These are phyloP conservation scores for Suhomyces prunicola DNA, from an alignment of 805 yeast genomes.

Conservation along the genomic window DNA sequence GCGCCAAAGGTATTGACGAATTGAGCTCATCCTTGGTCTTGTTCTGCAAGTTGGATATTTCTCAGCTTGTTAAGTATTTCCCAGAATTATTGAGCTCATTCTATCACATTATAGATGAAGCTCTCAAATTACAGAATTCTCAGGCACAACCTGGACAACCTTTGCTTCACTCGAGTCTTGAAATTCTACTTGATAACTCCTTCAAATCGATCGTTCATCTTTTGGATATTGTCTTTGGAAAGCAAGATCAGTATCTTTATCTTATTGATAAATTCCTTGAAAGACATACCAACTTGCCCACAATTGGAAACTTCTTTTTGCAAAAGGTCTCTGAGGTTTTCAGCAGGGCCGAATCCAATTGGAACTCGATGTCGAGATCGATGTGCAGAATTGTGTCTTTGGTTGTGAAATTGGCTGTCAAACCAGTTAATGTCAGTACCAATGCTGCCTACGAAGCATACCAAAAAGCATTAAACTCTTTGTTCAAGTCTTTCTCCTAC, in stretches of 20 bases:
- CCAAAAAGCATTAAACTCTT: slow-evolving; percentile 30
- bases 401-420: slow-evolving; percentile 41
- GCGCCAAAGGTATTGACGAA: slow-evolving; percentile 39
- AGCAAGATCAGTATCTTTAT: slow-evolving; percentile 60
- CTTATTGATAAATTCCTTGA: slow-evolving; percentile 50
- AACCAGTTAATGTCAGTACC: slow-evolving; percentile 17
- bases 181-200: slow-evolving; percentile 30
- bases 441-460: slow-evolving; percentile 18
- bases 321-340: slow-evolving; percentile 46
- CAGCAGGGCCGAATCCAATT: slow-evolving; percentile 46
- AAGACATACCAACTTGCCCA: slow-evolving; percentile 38
- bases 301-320: slow-evolving; percentile 51
- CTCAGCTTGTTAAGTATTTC: slow-evolving; percentile 57
- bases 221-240: slow-evolving; percentile 60
- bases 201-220: slow-evolving; percentile 61
- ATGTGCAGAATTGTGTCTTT: slow-evolving; percentile 58
- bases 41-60: slow-evolving; percentile 52
- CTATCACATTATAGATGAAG: slow-evolving; percentile 28
- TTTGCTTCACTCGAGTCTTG: slow-evolving; percentile 20
- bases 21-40: slow-evolving; percentile 46
- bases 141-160: slow-evolving; percentile 12
- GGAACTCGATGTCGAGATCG: slow-evolving; percentile 64
- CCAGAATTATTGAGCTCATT: slow-evolving; percentile 48
- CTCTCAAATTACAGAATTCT: slow-evolving; percentile 9
- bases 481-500: slow-evolving; percentile 36